phyloP scores from a whole-genome alignment of 371 early-diverging fungal genomes.

The Catenaria anguillulae region DNA sequence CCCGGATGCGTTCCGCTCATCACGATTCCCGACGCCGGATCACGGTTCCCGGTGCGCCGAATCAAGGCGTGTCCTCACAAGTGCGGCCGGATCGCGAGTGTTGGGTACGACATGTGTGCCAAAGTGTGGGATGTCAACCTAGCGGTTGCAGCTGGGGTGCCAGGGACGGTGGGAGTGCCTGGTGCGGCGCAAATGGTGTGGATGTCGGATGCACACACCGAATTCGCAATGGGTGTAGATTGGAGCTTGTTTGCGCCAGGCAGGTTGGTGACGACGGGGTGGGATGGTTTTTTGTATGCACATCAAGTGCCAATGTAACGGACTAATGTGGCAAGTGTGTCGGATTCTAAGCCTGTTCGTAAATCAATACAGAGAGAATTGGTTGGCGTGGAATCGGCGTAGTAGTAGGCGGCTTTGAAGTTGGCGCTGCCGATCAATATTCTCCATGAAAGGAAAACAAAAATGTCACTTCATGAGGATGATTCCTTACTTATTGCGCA shows the following conservation, averaged over 20 bases:
- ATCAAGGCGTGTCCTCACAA: conserved; percentile 81
- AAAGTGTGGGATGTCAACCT: conserved; percentile 68
- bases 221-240: conserved; percentile 89
- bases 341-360: too few relatives aligned
- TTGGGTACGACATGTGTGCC: conserved; percentile 87
- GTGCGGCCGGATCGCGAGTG: conserved; percentile 58
- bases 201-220: conserved; percentile 56
- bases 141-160: not conserved
- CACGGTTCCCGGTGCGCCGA: conserved; percentile 78
- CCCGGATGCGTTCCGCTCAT: conserved; percentile 22
- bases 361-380: too few relatives aligned
- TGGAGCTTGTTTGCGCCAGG: conserved; percentile 70
- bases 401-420: too few relatives aligned
- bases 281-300: conserved; percentile 76
- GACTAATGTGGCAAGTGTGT: too few relatives aligned
- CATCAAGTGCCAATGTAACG: not conserved
- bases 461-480: too few relatives aligned
- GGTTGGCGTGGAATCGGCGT: too few relatives aligned
- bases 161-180: conserved; percentile 28
- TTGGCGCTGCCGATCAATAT: too few relatives aligned
- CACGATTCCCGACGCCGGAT: conserved; percentile 54
- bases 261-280: conserved; percentile 76
- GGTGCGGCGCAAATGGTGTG: conserved; percentile 7
- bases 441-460: too few relatives aligned
- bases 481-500: too few relatives aligned